Evolutionary conservation across 768 basidiomycete genomes (phyloP).

Genomic region (Leccinellum rugosiceps): DNA sequence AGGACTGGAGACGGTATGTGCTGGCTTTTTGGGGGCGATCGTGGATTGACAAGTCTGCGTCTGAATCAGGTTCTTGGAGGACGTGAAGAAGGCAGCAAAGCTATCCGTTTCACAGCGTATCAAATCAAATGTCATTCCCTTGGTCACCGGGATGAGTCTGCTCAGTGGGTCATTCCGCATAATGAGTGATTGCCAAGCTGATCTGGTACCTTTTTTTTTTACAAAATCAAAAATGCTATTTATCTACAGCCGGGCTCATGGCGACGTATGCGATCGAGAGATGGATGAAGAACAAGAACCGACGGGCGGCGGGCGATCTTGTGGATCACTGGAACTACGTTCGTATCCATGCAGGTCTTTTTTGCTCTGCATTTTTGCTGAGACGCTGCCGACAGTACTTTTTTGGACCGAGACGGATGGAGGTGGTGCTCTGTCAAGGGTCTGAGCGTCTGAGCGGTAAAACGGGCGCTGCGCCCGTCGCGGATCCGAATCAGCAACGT

Average conservation of each 20-base stretch:
- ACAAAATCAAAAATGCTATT: too few relatives aligned
- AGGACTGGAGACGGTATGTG: conserved; percentile 46
- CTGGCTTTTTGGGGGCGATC: neutral
- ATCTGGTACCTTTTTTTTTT: too few relatives aligned
- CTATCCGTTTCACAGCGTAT: conserved; percentile 36
- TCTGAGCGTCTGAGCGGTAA: conserved; percentile 28
- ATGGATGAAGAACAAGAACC: conserved; percentile 37
- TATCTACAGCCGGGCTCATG: conserved; percentile 19
- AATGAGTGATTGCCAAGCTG: too few relatives aligned
- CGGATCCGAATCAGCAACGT: conserved; percentile 17
- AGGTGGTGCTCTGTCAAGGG: conserved; percentile 36
- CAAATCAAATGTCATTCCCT: conserved; percentile 29
- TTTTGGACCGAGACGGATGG: conserved; percentile 44
- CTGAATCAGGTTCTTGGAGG: conserved; percentile 34
- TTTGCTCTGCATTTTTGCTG: neutral
- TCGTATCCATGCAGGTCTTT: neutral
- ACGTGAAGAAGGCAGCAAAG: conserved; percentile 33
- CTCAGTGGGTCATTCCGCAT: conserved; percentile 12
- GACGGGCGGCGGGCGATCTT: conserved; percentile 36
- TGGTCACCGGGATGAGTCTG: conserved; percentile 33
- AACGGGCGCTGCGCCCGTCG: conserved; percentile 17
- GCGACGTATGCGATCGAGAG: conserved; percentile 14
- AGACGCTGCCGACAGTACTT: conserved; percentile 35
- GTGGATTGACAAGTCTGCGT: neutral
- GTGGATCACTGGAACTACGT: conserved; percentile 54